Evolutionary conservation across 2,329 filamentous ascomycete genomes (phyloP), one percentile per base, ranked within the genome.

Genomic region (Scytalidium sp.): DNA sequence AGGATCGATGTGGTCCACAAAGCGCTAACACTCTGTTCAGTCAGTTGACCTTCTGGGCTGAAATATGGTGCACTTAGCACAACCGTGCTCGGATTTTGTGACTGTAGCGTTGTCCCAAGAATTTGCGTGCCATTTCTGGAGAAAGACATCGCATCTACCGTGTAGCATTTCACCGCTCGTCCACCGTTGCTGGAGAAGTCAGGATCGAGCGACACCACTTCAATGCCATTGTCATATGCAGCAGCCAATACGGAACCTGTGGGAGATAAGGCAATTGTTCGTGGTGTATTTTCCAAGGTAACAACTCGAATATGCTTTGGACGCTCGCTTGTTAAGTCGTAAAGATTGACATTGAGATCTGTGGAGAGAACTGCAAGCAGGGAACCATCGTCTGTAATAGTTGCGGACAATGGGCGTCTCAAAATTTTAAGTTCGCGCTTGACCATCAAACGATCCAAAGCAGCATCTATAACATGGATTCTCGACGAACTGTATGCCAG

Each of bases 1-100:
- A 94, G 71, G 42, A 94, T 92, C 27, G 90, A 91, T 1, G 88
- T 90, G 6, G 89, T 93, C 89, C 89, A 94, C 62, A 93, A 78
- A 20, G 85, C 81, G 63, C 85, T 87, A 53, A 90, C 78, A 54
- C 84, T 79, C 50, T 88, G 82, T 51, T 86, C 83, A 11, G 74
- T 78, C 54, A 86, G 75, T 45, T 83, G 76, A 56, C 80, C 81
- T 29, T 85, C 85, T 0, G 84, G 87, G 40, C 88, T 85, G 64
- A 89, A 90, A 61, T 91, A 91, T 1, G 89, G 88, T 0, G 88
- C 88, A 0, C 87, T 90, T 27, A 94, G 75, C 44, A 90, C 83
- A 39, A 93, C 87, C 0, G 89, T 88, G 59, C 79, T 86, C 3
- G 85, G 82, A 29, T 81, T 80, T 23, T 77, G 74, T 6, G 80